Conservation (phyloP, 2,329 filamentous ascomycete genomes). For the Botrytis aclada region DNA sequence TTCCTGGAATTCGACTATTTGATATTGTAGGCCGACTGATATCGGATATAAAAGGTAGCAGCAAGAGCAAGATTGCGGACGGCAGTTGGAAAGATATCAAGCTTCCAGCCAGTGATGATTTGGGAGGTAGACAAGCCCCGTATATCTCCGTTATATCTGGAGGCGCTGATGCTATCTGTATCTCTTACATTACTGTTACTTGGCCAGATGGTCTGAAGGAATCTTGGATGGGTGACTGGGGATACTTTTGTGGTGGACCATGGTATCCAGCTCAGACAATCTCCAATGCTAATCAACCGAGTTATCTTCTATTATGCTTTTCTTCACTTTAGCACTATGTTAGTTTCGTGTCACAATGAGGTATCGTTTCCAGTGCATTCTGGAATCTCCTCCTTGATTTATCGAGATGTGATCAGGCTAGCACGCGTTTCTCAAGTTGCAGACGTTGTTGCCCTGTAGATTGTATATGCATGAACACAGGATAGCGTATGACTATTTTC, state of each 20-base stretch:
- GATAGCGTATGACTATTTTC: too few relatives aligned
- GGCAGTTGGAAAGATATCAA: not conserved
- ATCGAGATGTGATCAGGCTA: too few relatives aligned
- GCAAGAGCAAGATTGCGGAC: not conserved
- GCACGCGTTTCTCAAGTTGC: too few relatives aligned
- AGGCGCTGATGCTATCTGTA: not conserved
- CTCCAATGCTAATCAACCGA: not conserved
- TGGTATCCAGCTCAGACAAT: slow-evolving; percentile 5
- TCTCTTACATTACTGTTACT: not conserved
- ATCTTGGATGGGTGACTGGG: not conserved
- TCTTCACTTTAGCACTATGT: too few relatives aligned
- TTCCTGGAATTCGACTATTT: not conserved
- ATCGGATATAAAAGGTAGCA: not conserved
- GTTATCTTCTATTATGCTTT: too few relatives aligned
- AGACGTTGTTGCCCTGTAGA: too few relatives aligned
- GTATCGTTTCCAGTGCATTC: too few relatives aligned
- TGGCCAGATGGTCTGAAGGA: not conserved
- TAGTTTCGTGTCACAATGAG: too few relatives aligned
- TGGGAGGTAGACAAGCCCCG: not conserved
- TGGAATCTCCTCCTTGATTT: too few relatives aligned
- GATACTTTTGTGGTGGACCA: too few relatives aligned
- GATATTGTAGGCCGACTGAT: not conserved
- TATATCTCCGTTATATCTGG: not conserved
- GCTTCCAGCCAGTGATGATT: not conserved
- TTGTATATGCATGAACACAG: too few relatives aligned